These are phyloP conservation scores for Exsudoporus floridanus DNA, from an alignment of 1,284 basidiomycete species.

Conservation along the genomic window DNA sequence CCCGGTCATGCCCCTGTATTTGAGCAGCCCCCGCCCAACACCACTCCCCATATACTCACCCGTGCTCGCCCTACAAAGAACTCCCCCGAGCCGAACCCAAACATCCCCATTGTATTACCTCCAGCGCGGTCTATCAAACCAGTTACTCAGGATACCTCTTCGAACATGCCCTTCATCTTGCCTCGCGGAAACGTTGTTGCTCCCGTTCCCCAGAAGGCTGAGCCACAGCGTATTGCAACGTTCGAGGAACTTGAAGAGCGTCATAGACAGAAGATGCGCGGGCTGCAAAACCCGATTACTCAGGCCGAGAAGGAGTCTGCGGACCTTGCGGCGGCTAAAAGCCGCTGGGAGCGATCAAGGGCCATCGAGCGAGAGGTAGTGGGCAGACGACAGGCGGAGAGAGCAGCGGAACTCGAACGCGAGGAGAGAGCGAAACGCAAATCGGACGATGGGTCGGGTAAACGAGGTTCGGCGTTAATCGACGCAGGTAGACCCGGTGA, in stretches of 20 bases:
- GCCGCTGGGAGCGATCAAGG: conserved; percentile 75
- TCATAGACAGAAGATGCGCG: conserved; percentile 76
- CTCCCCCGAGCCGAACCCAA: conserved; percentile 29
- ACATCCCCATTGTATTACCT: conserved; percentile 33
- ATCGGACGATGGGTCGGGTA: conserved; percentile 40
- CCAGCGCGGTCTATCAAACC: conserved; percentile 24
- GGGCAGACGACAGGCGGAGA: conserved; percentile 66
- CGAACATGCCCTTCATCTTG: conserved; percentile 30
- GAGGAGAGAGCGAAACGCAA: conserved; percentile 47
- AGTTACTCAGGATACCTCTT: conserved; percentile 20
- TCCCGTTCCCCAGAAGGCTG: conserved; percentile 48
- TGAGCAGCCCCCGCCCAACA: conserved; percentile 27
- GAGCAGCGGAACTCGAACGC: conserved; percentile 51
- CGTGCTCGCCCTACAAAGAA: conserved; percentile 47
- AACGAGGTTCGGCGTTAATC: conserved; percentile 31
- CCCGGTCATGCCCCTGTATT: conserved; percentile 41
- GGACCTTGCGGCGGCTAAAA: conserved; percentile 63
- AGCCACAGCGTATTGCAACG: conserved; percentile 56
- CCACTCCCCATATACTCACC: conserved; percentile 58
- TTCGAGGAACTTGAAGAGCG: conserved; percentile 79
- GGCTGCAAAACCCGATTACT: conserved; percentile 72
- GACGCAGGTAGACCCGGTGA: conserved; percentile 33
- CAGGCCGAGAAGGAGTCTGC: conserved; percentile 70
- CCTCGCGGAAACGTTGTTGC: conserved; percentile 40
- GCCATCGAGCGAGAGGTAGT: conserved; percentile 68